These are phyloP conservation scores for Xylaria sp. DNA, from an alignment of 495 filamentous ascomycete species.

Conservation along the genomic window DNA sequence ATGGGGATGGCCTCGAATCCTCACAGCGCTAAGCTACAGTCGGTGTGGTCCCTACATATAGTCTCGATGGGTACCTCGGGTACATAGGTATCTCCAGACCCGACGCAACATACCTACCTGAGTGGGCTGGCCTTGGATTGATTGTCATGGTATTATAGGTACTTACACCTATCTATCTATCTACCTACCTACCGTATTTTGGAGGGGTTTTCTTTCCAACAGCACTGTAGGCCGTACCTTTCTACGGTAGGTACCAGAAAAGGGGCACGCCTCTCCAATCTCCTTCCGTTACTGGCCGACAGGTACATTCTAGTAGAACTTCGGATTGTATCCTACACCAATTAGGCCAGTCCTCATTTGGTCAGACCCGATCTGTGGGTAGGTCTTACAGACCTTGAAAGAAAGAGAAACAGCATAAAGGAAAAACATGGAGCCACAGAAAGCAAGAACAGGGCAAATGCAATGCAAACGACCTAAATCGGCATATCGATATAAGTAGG, in stretches of 20 bases:
- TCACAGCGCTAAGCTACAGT: not conserved
- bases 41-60: not conserved
- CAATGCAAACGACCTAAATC: conserved; percentile 1
- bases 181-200: not conserved
- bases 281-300: conserved; percentile 1
- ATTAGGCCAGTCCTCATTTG: not conserved
- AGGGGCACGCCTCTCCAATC: conserved; percentile 1
- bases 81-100: conserved; percentile 14
- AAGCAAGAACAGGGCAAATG: not conserved
- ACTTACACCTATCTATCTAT: not conserved
- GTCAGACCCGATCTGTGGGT: not conserved
- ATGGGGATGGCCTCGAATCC: conserved; percentile 1
- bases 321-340: not conserved
- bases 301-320: conserved; percentile 7
- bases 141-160: too few species aligned
- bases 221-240: not conserved
- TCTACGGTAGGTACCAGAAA: conserved; percentile 10
- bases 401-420: not conserved
- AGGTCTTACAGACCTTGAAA: not conserved
- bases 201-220: not conserved
- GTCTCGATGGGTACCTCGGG: not conserved
- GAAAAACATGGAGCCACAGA: not conserved
- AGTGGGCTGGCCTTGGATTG: conserved; percentile 15
- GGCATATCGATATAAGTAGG: not conserved
- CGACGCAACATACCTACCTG: not conserved